A percentile compares a stretch with the other conserved stretches of the same genome.
Evolutionary conservation across 495 filamentous ascomycete genomes (phyloP).

Genomic region (Xylaria bambusicola): DNA sequence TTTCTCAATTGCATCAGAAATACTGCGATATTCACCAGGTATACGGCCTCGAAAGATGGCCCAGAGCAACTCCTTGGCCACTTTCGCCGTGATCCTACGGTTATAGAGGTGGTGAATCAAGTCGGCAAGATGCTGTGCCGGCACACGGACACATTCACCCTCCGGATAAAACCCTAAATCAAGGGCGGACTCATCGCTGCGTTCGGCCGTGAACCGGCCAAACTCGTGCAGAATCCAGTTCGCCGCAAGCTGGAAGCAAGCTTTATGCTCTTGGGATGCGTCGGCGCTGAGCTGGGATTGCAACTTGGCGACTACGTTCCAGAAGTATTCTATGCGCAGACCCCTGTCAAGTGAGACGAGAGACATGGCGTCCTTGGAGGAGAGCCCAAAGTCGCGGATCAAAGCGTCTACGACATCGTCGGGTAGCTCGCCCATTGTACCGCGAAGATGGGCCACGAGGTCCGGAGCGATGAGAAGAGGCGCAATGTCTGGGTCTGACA

Average conservation of each 20-base stretch:
- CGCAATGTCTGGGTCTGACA: constrained; percentile 92
- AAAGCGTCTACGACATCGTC: constrained; percentile 67
- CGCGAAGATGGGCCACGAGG: constrained; percentile 61
- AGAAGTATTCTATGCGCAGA: constrained; percentile 78
- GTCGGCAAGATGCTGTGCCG: constrained; percentile 61
- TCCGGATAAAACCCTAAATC: constrained; percentile 42
- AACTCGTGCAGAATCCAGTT: constrained; percentile 87
- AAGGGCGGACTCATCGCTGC: constrained; percentile 35
- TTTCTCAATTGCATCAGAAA: constrained; percentile 63
- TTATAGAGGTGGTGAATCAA: constrained; percentile 65
- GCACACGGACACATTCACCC: constrained; percentile 53
- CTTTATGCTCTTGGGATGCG: constrained; percentile 3
- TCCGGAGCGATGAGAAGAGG: constrained; percentile 75
- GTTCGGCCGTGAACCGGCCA: constrained; percentile 62
- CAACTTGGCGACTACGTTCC: constrained; percentile 66
- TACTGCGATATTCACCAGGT: constrained; percentile 48
- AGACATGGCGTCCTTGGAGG: constrained; percentile 83
- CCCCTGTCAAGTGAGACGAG: constrained; percentile 78
- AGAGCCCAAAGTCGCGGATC: constrained; percentile 61
- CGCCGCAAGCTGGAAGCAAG: constrained; percentile 45
- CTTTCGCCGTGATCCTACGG: constrained; percentile 70
- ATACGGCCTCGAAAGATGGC: constrained; percentile 51
- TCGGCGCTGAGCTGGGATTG: constrained; percentile 40
- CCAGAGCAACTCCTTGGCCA: constrained; percentile 73
- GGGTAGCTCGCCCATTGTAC: constrained; percentile 65